Evolutionary conservation across 768 basidiomycete genomes (phyloP).

Genomic region (Tulasnella sp.): DNA sequence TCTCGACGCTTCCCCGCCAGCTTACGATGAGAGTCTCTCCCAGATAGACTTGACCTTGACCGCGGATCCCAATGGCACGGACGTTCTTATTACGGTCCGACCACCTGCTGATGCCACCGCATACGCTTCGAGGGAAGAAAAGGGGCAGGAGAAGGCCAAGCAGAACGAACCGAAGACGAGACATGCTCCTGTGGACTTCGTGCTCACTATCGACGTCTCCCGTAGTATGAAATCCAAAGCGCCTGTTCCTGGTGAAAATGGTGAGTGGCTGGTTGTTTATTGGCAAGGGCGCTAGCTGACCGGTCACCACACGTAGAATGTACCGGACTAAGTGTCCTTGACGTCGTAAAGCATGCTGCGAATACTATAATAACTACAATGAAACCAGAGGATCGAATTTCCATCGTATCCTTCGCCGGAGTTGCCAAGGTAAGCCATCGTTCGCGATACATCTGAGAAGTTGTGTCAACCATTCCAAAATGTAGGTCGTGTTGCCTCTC

Average conservation of each 20-base stretch:
- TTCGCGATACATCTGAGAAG: too few species aligned
- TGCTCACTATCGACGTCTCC: slow-evolving; percentile 30
- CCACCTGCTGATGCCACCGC: not conserved
- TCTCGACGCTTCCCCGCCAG: not conserved
- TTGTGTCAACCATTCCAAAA: too few species aligned
- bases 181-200: slow-evolving; percentile 31
- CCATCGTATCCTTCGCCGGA: slow-evolving; percentile 28
- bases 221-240: slow-evolving; percentile 26
- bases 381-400: slow-evolving; percentile 26
- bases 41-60: not conserved
- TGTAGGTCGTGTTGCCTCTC: too few species aligned
- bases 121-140: not conserved
- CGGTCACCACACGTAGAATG: too few species aligned
- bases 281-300: not conserved
- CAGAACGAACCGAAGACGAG: not conserved
- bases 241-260: slow-evolving; percentile 27
- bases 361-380: slow-evolving; percentile 29
- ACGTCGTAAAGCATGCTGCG: slow-evolving; percentile 30
- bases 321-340: too few species aligned
- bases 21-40: not conserved
- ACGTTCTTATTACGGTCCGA: slow-evolving; percentile 14
- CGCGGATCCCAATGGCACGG: not conserved
- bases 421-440: slow-evolving; percentile 18
- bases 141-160: too few species aligned
- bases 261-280: not conserved